A percentile compares a stretch with the other conserved stretches of the same genome.
These are phyloP conservation scores for Boletus edulis DNA, from an alignment of 768 basidiomycete species.

Conservation along the genomic window DNA sequence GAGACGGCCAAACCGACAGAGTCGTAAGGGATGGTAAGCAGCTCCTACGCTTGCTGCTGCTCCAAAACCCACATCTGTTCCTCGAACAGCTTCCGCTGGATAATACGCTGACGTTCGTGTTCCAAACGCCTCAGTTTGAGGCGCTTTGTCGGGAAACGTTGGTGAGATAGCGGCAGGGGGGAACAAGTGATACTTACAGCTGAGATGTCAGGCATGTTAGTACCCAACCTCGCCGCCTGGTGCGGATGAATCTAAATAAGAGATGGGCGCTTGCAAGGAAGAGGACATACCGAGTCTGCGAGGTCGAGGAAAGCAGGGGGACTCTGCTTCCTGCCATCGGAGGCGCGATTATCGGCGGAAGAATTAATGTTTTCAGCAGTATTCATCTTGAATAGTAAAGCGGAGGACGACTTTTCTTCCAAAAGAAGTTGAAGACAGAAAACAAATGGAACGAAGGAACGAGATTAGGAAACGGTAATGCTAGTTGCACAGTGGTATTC, in stretches of 20 bases:
- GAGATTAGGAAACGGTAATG: conserved; percentile 51
- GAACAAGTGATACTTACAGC: conserved; percentile 55
- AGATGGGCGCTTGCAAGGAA: conserved; percentile 8
- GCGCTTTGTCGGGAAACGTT: too few relatives aligned
- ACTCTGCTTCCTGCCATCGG: conserved; percentile 78
- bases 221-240: conserved; percentile 80
- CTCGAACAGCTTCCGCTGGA: too few relatives aligned
- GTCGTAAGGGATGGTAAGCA: too few relatives aligned
- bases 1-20: too few relatives aligned
- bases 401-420: conserved; percentile 48
- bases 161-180: conserved; percentile 32
- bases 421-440: conserved; percentile 50
- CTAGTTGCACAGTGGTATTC: conserved; percentile 68
- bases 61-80: too few relatives aligned
- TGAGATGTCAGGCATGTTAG: conserved; percentile 84
- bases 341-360: conserved; percentile 68
- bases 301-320: conserved; percentile 92
- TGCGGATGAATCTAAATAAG: conserved; percentile 1
- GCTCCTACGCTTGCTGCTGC: too few relatives aligned
- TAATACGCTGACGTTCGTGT: too few relatives aligned
- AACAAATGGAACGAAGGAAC: conserved; percentile 47
- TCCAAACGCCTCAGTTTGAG: too few relatives aligned
- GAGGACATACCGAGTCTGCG: conserved; percentile 78
- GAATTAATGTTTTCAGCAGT: conserved; percentile 44
- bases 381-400: conserved; percentile 44